Base-by-base conservation (phyloP, 129 eudicot species). In the Escallonia herrerae region DNA sequence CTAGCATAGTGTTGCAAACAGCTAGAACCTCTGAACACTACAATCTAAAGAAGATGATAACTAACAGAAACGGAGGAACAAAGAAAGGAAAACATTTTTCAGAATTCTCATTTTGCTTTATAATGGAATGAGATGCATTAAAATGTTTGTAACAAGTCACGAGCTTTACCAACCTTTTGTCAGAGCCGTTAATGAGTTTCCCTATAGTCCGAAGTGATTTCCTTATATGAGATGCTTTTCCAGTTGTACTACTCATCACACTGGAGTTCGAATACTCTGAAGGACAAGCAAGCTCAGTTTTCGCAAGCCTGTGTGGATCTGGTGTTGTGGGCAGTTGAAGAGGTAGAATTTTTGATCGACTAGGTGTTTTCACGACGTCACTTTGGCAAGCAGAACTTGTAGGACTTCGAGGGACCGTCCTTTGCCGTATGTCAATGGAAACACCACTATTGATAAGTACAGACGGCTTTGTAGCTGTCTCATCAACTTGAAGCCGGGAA, bases 131-230 rank as follows among this genome's bases (percentile, higher is more conserved):
- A 53, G 6, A 45, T 45, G 33, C 48, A 50, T 33, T 12, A 41
- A 4, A 44, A 2, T 49, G 3, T 6, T 48, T 49, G 22, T 11
- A 33, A 11, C 8, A 8, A 53, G 14, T 13, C 58, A 53, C 5
- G 4, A 40, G 11, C 7, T 62, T 51, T 11, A 43, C 66, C n/a
- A 52, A 84, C 93, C 90, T 83, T 75, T 87, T 91, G 46, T 91
- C 97, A 0, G 95, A 87, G 37, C 97, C 97, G 40, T 84, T 82
- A 43, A 91, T 87, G 13, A 91, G 76, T 47, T 82, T 91, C 69
- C 97, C 90, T 12, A 91, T 84, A n/a, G 95, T 76, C n/a, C 97
- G 79, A 55, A 91, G 78, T 5, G 97, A 91, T 78, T 85, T 91
- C 72, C 68, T 78, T 57, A 91, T 80, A 33, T 87, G 94, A 59